phyloP scores from a whole-genome alignment of 805 yeast species.

The Wickerhamomyces mucosus region DNA sequence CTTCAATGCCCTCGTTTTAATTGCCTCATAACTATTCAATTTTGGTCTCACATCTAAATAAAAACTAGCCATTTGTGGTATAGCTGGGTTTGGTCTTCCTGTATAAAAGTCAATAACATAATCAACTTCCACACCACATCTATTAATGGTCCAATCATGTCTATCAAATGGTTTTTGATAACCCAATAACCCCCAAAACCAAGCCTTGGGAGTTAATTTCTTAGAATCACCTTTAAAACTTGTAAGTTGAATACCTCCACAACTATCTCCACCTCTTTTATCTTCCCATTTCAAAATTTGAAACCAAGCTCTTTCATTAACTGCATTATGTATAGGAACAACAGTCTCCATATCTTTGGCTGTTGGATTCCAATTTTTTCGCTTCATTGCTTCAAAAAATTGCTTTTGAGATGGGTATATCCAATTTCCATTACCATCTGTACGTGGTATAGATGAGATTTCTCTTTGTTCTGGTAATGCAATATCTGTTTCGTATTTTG shows the following conservation, averaged over 20 bases:
- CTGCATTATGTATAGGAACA: conserved; percentile 90
- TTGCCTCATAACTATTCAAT: conserved; percentile 71
- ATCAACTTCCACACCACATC: conserved; percentile 78
- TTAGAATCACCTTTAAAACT: conserved; percentile 85
- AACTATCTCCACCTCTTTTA: conserved; percentile 42
- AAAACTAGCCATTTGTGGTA: conserved; percentile 47
- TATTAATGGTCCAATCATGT: conserved; percentile 86
- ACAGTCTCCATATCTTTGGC: conserved; percentile 80
- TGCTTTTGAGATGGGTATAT: conserved; percentile 93
- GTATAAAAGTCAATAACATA: conserved; percentile 88
- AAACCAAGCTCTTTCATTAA: conserved; percentile 87
- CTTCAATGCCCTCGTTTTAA: conserved; percentile 53
- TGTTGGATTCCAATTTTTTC: conserved; percentile 82
- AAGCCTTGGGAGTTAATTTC: conserved; percentile 82
- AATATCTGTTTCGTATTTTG: conserved; percentile 26
- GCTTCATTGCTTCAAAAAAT: conserved; percentile 86
- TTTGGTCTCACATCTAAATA: conserved; percentile 90
- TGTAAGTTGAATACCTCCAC: conserved; percentile 81
- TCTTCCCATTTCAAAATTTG: conserved; percentile 80
- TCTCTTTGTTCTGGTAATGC: conserved; percentile 65
- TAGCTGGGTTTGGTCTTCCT: conserved; percentile 38
- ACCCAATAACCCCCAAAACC: conserved; percentile 56
- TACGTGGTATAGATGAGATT: conserved; percentile 74
- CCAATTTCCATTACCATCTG: conserved; percentile 68
- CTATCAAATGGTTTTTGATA: conserved; percentile 83